Conservation (phyloP, 1,139 yeast genomes). For the Debaryomyces sp. region DNA sequence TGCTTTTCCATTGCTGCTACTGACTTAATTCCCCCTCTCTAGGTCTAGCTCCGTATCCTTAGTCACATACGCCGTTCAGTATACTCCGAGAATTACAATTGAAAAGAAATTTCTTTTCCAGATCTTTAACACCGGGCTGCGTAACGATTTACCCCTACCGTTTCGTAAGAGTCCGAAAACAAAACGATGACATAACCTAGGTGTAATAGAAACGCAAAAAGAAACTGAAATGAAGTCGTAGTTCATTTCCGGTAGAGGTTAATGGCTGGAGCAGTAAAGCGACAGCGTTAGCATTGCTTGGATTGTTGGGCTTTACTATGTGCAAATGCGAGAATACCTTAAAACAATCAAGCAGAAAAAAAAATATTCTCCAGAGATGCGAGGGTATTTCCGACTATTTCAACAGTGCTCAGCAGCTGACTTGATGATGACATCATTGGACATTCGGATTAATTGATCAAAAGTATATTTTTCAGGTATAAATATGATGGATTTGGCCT, state of each 20-base stretch:
- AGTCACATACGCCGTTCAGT: neutral
- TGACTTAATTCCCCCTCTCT: neutral
- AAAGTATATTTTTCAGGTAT: slow-evolving; percentile 2
- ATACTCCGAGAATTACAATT: neutral
- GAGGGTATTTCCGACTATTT: neutral
- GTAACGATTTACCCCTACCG: neutral
- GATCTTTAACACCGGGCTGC: neutral
- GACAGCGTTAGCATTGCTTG: neutral
- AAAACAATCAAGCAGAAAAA: neutral
- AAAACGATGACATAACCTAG: neutral
- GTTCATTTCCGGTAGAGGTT: neutral
- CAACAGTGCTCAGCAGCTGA: slow-evolving; percentile 5
- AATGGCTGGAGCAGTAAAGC: neutral
- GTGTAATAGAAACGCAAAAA: neutral
- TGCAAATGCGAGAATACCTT: neutral
- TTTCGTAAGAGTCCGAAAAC: neutral
- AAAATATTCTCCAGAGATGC: neutral
- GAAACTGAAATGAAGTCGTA: neutral
- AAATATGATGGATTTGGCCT: slow-evolving; percentile 2
- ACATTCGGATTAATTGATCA: slow-evolving; percentile 2
- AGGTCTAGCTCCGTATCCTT: no score
- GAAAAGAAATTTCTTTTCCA: neutral
- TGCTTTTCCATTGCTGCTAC: neutral
- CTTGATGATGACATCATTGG: slow-evolving; percentile 6
- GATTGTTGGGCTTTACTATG: neutral